A percentile compares a stretch with the other conserved stretches of the same genome.
These are phyloP conservation scores for Aspergillus ellipticus DNA, from an alignment of 495 filamentous ascomycete species.

Conservation along the genomic window DNA sequence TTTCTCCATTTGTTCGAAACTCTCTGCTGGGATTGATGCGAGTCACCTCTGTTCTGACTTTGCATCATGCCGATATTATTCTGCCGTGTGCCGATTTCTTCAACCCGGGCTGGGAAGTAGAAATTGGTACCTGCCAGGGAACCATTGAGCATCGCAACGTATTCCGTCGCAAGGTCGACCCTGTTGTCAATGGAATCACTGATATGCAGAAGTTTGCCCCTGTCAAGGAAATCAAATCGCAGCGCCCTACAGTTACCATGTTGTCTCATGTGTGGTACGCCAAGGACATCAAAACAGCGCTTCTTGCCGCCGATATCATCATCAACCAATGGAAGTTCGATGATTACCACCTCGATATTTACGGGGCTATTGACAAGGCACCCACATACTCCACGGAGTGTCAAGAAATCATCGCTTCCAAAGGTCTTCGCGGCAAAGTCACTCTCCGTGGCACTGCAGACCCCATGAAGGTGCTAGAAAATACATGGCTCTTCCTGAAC, in stretches of 20 bases:
- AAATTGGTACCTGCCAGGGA: conserved; percentile 59
- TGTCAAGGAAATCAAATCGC: conserved; percentile 53
- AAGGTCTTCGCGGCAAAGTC: conserved; percentile 51
- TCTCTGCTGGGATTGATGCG: conserved; percentile 54
- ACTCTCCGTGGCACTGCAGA: conserved; percentile 54
- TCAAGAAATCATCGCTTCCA: conserved; percentile 59
- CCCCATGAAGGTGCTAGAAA: conserved; percentile 54
- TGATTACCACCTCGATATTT: conserved; percentile 60
- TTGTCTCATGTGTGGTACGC: conserved; percentile 62
- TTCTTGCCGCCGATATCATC: conserved; percentile 62
- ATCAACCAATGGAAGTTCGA: conserved; percentile 64
- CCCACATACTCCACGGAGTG: conserved; percentile 59
- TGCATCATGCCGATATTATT: conserved; percentile 63
- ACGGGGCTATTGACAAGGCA: conserved; percentile 58
- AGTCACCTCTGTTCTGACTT: conserved; percentile 55
- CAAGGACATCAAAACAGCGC: conserved; percentile 62
- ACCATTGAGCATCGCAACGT: conserved; percentile 54
- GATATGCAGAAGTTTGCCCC: conserved; percentile 63
- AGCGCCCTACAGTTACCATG: conserved; percentile 61
- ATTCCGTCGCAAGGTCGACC: conserved; percentile 62
- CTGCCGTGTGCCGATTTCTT: conserved; percentile 64
- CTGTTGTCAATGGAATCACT: conserved; percentile 64
- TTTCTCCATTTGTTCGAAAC: conserved; percentile 56
- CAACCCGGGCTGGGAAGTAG: conserved; percentile 65
- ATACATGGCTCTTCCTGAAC: conserved; percentile 66